Base-by-base conservation (phyloP, 495 filamentous ascomycete genomes). In the Penicillium mononematosum region DNA sequence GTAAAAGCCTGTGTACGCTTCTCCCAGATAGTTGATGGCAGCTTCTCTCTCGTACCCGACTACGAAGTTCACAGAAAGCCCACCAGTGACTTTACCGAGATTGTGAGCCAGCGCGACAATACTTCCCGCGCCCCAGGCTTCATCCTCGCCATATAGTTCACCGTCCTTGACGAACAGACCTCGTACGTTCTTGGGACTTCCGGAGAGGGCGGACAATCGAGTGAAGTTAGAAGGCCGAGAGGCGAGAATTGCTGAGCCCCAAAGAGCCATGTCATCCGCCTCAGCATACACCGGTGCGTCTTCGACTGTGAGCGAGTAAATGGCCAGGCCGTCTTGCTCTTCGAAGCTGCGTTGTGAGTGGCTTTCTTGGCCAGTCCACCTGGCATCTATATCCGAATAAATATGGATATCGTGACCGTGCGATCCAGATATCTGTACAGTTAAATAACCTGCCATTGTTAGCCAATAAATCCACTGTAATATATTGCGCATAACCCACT, bases 381-480 rank as follows among this genome's bases (percentile, higher is more conserved):
- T 68, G 25, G 75, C 75, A 57, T 83, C 80, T 41, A 83, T 80
- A 51, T 77, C 77, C 0, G 71, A 71, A 53, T 76, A 79, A 1
- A 82, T 54, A 51, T 82, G 78, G 27, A 81, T 67, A 22, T 68
- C 60, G 22, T 68, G 65, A 3, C 59, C 58, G 7, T 44, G 61
- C 27, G 64, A 53, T 14, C 45, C 62, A 5, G 67, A 61, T 7
- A 86, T 86, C 53, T 83, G 67, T 22, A 93, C 81, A 5, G 84
- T 88, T 48, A 96, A 56, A 69, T 96, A 96, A 57, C 70, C 70
- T 65, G 63, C 0, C 56, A 12, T 34, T 2, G 29, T 56, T 29
- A 57, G 50, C 29, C n/a, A 67, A 65, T 20, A 11, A 32, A 27
- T 1, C 24, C 3, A 9, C 6, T 24, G 10, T 34, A 8, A 2